Evolutionary conservation across 192 early-diverging fungal genomes (phyloP), one percentile per base, ranked within the genome.

Genomic region (Entomortierella beljakovae): DNA sequence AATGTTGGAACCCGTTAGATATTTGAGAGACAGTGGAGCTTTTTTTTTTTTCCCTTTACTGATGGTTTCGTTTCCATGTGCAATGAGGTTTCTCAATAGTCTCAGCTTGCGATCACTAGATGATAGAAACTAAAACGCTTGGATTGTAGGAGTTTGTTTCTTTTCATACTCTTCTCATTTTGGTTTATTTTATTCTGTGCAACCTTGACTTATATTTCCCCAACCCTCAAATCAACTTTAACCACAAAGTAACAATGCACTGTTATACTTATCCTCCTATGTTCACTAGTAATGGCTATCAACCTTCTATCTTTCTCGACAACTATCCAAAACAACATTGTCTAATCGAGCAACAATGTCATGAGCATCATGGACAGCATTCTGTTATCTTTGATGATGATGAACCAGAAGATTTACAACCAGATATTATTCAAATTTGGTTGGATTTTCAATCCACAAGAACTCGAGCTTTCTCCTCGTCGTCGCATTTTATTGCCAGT

Each of bases 251-350:
- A 15, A 69, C 61, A 13, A 79, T 76, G 73, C 23, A 38, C 29
- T 35, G 37, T 10, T 51, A 25, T 34, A n/a, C 22, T 2, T n/a
- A 48, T 32, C 66, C 65, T 25, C 74, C 74, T 3, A 69, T 79
- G 32, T 79, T 69, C 61, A 69, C 74, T 23, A 69, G 52, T 35
- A 18, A 59, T 15, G 74, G 74, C 23, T 79, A 79, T n/a, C 61
- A 69, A 25, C 74, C 74, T 9, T 69, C 74, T 10, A 69, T 79
- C 37, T 55, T 79, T n/a, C 57, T 69, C 60, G 74, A 69, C 31
- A 29, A 22, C 33, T 69, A 46, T 22, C 38, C 60, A 18, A 52
- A 52, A 22, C 16, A 13, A 10, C 3, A 22, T 1, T 49, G 20
- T 10, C 10, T 9, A 15, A 26, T 22, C 5, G 28, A 26, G 16